These are phyloP conservation scores for Cruciata laevipes DNA, from an alignment of 257 asterid genomes.

Conservation along the genomic window DNA sequence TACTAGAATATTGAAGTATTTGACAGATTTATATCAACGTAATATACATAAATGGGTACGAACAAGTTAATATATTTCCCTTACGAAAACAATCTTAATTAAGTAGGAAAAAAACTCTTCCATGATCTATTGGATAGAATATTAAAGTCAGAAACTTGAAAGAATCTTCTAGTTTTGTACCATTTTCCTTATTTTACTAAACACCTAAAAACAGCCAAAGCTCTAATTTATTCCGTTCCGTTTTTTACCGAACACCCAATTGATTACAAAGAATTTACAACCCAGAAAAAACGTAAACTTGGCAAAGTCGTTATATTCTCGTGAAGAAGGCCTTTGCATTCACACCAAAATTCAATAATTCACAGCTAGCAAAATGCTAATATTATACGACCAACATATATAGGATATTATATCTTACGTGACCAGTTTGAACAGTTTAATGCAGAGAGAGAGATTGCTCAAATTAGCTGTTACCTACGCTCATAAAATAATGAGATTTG, in stretches of 20 bases:
- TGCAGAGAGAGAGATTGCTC: background rate
- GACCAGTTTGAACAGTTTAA: background rate
- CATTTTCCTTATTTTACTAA: background rate
- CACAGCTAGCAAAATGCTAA: too few relatives aligned
- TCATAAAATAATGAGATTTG: slow-evolving; percentile 1
- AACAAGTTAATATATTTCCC: too few relatives aligned
- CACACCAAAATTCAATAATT: slow-evolving; percentile 5
- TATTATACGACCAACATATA: too few relatives aligned
- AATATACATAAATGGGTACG: too few relatives aligned
- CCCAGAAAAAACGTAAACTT: background rate
- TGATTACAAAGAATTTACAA: too few relatives aligned
- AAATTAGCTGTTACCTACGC: background rate
- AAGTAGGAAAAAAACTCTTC: too few relatives aligned
- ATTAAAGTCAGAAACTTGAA: too few relatives aligned
- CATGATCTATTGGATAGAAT: too few relatives aligned
- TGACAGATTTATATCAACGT: too few relatives aligned
- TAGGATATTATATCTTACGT: background rate
- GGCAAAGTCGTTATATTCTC: background rate
- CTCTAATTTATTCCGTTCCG: background rate
- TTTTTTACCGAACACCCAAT: background rate
- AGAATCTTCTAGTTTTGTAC: background rate
- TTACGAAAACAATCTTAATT: too few relatives aligned
- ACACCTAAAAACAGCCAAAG: background rate
- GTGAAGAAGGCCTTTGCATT: background rate
- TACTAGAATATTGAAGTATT: too few relatives aligned